These are phyloP conservation scores for Ustilago loliicola DNA, from an alignment of 1,284 basidiomycete species.

Conservation along the genomic window DNA sequence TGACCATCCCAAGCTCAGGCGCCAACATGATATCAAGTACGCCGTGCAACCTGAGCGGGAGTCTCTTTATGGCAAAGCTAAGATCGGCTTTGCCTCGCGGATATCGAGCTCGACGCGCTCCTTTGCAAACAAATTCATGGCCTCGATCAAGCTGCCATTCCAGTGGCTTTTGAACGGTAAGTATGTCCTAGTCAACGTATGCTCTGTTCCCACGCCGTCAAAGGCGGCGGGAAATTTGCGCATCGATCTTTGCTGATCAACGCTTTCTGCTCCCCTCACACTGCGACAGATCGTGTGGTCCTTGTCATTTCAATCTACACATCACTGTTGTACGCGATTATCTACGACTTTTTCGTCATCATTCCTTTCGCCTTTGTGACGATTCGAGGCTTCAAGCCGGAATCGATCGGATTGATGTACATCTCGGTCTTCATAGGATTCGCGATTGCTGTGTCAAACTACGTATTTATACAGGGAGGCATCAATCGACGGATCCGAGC, in stretches of 20 bases:
- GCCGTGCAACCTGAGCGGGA: background rate
- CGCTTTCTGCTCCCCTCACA: background rate
- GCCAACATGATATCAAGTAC: conserved; percentile 35
- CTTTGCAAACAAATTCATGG: conserved; percentile 6
- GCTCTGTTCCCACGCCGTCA: too few relatives aligned
- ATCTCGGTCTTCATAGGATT: conserved; percentile 48
- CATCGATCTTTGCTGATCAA: background rate
- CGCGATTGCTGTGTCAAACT: conserved; percentile 27
- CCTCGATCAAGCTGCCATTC: conserved; percentile 37
- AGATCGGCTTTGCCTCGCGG: background rate
- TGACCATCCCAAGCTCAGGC: conserved; percentile 34
- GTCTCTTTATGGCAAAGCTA: background rate
- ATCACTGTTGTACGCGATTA: conserved; percentile 47
- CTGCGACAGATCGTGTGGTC: conserved; percentile 33
- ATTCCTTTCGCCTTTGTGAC: conserved; percentile 43
- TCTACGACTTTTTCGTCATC: conserved; percentile 54
- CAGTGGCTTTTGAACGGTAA: conserved; percentile 34
- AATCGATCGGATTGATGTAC: conserved; percentile 44
- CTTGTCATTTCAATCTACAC: conserved; percentile 50
- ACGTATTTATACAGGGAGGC: conserved; percentile 31
- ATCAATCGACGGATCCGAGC: conserved; percentile 32
- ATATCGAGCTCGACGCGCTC: conserved; percentile 9
- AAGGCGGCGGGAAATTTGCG: background rate
- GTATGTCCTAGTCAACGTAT: background rate
- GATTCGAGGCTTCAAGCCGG: conserved; percentile 43